Percentiles rank a stretch among this genome's conserved stretches.
phyloP scores from a whole-genome alignment of 1,284 basidiomycete species.

The Puccinia hordei region DNA sequence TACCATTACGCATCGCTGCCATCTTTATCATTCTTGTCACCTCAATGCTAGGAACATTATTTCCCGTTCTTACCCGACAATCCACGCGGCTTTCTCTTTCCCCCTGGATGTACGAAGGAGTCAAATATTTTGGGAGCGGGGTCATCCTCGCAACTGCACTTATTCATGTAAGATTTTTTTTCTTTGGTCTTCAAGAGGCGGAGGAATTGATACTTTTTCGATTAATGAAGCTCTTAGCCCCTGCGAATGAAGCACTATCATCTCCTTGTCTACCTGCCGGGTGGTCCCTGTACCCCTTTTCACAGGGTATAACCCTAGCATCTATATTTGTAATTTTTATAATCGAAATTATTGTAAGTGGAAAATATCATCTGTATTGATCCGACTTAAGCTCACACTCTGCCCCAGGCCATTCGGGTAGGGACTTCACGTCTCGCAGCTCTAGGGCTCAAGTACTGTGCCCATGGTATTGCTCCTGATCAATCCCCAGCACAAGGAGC shows the following conservation, averaged over 20 bases:
- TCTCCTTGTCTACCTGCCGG: constrained; percentile 71
- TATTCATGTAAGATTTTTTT: constrained; percentile 58
- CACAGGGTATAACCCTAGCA: constrained; percentile 47
- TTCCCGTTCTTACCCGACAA: constrained; percentile 32
- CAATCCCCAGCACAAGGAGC: background rate
- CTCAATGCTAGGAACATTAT: constrained; percentile 38
- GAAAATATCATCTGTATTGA: background rate
- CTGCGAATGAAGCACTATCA: constrained; percentile 72
- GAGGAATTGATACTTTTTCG: background rate
- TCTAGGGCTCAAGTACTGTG: constrained; percentile 44
- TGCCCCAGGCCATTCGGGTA: constrained; percentile 61
- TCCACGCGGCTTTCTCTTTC: constrained; percentile 8
- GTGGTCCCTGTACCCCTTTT: constrained; percentile 70
- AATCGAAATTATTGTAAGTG: constrained; percentile 57
- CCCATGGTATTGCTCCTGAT: constrained; percentile 22
- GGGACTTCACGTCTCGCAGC: constrained; percentile 54
- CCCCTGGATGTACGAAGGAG: constrained; percentile 30
- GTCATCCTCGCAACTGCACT: constrained; percentile 72
- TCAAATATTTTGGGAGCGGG: constrained; percentile 51
- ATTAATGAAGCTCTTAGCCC: constrained; percentile 65
- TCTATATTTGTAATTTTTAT: constrained; percentile 54
- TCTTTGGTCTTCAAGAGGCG: background rate
- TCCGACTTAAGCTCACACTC: background rate
- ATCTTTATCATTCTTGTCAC: constrained; percentile 48
- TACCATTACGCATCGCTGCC: constrained; percentile 29